Percentiles rank a stretch among this genome's conserved stretches.
These are phyloP conservation scores for Platanus orientalis DNA, from an alignment of 164 flowering plant species.

Conservation along the genomic window DNA sequence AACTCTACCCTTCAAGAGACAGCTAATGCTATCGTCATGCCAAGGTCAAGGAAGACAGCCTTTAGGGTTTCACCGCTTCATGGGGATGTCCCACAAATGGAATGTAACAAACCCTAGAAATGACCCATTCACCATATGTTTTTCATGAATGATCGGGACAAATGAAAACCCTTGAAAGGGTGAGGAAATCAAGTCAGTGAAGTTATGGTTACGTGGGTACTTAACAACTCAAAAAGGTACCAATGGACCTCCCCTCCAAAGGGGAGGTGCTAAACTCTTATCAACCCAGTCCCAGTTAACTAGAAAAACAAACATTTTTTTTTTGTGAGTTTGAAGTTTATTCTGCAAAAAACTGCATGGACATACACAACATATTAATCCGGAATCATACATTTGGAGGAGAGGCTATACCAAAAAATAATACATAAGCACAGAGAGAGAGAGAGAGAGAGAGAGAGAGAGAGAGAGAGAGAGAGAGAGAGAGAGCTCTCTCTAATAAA, in stretches of 20 bases:
- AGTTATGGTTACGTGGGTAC: not conserved
- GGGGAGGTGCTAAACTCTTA: too few species aligned
- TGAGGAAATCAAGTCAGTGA: constrained; percentile 5
- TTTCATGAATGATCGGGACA: constrained; percentile 9
- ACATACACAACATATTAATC: too few species aligned
- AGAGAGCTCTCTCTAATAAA: too few species aligned
- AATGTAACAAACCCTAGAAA: constrained; percentile 14
- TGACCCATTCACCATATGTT: constrained; percentile 2
- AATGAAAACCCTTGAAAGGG: not conserved
- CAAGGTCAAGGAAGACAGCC: not conserved
- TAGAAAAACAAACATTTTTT: too few species aligned
- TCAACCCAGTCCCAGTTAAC: too few species aligned
- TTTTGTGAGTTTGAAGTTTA: too few species aligned
- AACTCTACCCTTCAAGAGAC: not conserved
- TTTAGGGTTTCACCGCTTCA: not conserved
- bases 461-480: too few species aligned
- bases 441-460: too few species aligned
- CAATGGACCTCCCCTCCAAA: constrained; percentile 6
- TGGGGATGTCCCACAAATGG: constrained; percentile 10
- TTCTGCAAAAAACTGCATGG: too few species aligned
- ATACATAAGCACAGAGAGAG: too few species aligned
- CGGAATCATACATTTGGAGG: too few species aligned
- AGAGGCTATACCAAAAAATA: too few species aligned
- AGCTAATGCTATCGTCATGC: not conserved
- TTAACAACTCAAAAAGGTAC: not conserved